Conservation (phyloP, 2,329 filamentous ascomycete genomes). For the Phialophora chinensis region DNA sequence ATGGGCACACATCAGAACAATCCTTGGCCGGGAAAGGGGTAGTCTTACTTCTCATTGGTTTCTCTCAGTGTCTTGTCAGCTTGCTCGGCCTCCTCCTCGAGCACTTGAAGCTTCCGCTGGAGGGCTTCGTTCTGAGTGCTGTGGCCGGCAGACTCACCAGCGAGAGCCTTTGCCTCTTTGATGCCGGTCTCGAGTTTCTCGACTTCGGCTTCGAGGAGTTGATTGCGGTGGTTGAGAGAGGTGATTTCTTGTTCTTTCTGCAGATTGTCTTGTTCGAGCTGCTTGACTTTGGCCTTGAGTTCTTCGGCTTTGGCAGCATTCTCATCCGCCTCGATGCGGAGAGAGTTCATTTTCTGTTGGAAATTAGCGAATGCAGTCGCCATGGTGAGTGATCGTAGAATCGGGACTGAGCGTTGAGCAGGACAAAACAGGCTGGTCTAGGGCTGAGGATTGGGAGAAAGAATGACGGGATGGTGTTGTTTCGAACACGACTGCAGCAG, state of each 20-base stretch:
- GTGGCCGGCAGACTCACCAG: slow-evolving; percentile 80
- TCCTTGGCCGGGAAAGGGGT: slow-evolving; percentile 8
- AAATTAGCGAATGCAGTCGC: slow-evolving; percentile 41
- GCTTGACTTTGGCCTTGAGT: slow-evolving; percentile 84
- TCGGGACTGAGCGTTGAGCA: slow-evolving; percentile 34
- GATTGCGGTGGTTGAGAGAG: slow-evolving; percentile 94
- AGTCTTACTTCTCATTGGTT: slow-evolving; percentile 94
- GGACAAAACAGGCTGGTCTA: slow-evolving; percentile 1
- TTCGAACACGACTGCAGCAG: slow-evolving; percentile 22
- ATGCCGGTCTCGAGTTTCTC: slow-evolving; percentile 87
- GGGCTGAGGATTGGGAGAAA: not conserved
- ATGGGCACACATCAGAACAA: slow-evolving; percentile 21
- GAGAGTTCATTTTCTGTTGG: slow-evolving; percentile 85
- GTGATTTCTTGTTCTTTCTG: slow-evolving; percentile 98
- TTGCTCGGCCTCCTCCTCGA: slow-evolving; percentile 97
- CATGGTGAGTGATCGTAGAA: slow-evolving; percentile 39
- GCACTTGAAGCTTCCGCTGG: slow-evolving; percentile 87
- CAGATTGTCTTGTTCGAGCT: slow-evolving; percentile 90
- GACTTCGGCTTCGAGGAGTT: slow-evolving; percentile 84
- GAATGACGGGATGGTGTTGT: slow-evolving; percentile 13
- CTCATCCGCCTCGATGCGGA: slow-evolving; percentile 93
- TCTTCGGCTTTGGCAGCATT: slow-evolving; percentile 82
- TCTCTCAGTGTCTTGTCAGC: slow-evolving; percentile 96
- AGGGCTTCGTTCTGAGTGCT: slow-evolving; percentile 90
- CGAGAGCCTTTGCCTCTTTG: slow-evolving; percentile 85